Base-by-base conservation (phyloP, 164 flowering plant genomes). In the Piper longum region DNA sequence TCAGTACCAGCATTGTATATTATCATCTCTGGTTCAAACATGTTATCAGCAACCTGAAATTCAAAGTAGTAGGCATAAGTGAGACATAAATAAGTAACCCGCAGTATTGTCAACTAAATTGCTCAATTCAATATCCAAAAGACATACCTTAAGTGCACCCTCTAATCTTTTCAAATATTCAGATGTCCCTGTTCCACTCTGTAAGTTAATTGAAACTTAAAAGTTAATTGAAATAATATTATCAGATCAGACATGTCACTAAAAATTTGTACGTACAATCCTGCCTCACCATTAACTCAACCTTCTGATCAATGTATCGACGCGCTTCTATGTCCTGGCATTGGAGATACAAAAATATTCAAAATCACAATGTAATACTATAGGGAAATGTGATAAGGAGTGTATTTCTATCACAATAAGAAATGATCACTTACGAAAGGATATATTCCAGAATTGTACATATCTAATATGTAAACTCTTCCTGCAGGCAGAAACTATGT, bases 1-100 rank as follows among this genome's bases (percentile, higher is more conserved):
- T 93, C 97, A 61, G 97, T 93, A 59, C 97, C 96, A 70, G 97
- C 98, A 78, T 93, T 93, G 74, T 85, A 93, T 55, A 89, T 71
- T 64, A 89, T 70, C 82, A 93, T 71, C 71, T 90, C 92, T 59
- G 96, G 97, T 71, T 83, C 70, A 77, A 84, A 90, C 62, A 11
- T 68, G 6, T 51, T 60, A 43, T 72, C 80, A 65, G 90, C 91
- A 70, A 80, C 86, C 98, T 93, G 69, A 52, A 55, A 59, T 58
- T 41, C 39, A 60, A 48, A 5, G 52, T 14, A 48, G 11, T 48
- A 48, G 9, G 12, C 52, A 44, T 9, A 48, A 5, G 14, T 5
- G 3, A 9, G 9, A 48, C 52, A 48, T 12, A 9, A 48, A 26
- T 26, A 26, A 26, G 36, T 26, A 44, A 44, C 48, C 6, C 11